phyloP scores from a whole-genome alignment of 106 monocot genomes.

The Narthecium ossifragum region DNA sequence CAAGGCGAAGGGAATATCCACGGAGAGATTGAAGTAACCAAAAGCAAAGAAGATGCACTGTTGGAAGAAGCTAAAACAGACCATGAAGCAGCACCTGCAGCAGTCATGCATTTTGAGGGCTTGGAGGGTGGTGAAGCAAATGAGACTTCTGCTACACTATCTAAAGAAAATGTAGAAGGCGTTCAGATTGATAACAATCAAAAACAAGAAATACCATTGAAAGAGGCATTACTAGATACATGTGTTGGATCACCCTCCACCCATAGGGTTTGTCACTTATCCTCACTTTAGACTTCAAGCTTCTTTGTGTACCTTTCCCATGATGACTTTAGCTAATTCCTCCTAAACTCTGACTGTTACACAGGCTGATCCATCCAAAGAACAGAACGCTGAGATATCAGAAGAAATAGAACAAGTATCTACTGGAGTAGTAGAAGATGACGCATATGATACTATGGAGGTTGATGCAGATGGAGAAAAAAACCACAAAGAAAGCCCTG shows the following conservation, averaged over 20 bases:
- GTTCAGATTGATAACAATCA: neutral
- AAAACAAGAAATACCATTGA: neutral
- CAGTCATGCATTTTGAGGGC: conserved; percentile 1
- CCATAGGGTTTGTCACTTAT: too few species aligned
- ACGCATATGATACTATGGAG: neutral
- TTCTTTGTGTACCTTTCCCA: neutral
- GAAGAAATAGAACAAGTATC: too few species aligned
- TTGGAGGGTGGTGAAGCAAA: conserved; percentile 2
- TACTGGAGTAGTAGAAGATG: conserved; percentile 1
- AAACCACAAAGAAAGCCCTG: neutral
- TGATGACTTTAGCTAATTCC: neutral
- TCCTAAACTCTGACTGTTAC: neutral
- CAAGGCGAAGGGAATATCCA: neutral
- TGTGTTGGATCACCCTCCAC: neutral
- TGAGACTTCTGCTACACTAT: neutral
- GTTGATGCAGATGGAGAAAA: neutral
- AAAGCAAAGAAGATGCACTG: neutral
- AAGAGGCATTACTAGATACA: conserved; percentile 4
- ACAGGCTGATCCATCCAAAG: conserved; percentile 4
- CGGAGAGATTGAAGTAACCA: neutral
- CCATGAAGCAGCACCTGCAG: neutral
- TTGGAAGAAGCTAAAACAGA: neutral
- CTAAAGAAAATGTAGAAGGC: neutral
- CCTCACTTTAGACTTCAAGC: too few species aligned
- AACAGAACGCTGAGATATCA: neutral